Percentiles rank a stretch among this genome's conserved stretches.
These are phyloP conservation scores for Bipolaris oryzae DNA, from an alignment of 2,329 filamentous ascomycete species.

Conservation along the genomic window DNA sequence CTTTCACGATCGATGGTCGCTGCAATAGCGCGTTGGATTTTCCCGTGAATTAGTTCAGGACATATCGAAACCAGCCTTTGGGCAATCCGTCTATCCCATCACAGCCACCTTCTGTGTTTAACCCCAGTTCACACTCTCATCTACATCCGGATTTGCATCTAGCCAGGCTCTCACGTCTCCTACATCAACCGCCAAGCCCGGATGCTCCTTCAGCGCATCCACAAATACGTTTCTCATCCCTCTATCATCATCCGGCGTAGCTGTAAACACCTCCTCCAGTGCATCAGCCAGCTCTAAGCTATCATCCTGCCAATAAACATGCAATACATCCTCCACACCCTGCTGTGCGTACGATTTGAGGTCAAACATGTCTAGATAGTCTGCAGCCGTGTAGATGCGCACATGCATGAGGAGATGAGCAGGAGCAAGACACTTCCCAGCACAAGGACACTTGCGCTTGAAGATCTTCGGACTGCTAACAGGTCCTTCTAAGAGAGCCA, in stretches of 20 bases:
- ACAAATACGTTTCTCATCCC: background rate
- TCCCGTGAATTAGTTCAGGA: background rate
- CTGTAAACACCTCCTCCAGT: slow-evolving; percentile 10
- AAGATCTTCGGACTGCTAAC: background rate
- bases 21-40: background rate
- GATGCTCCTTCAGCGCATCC: background rate
- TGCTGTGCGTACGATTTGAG: slow-evolving; percentile 6
- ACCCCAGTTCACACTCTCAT: slow-evolving; percentile 7
- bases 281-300: slow-evolving; percentile 4
- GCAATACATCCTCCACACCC: slow-evolving; percentile 8
- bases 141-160: slow-evolving; percentile 7
- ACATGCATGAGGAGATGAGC: slow-evolving; percentile 12
- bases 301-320: slow-evolving; percentile 17
- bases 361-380: slow-evolving; percentile 9
- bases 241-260: slow-evolving; percentile 9
- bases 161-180: slow-evolving; percentile 15
- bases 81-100: background rate
- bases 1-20: too few relatives aligned
- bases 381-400: slow-evolving; percentile 12
- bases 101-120: background rate
- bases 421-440: slow-evolving; percentile 3
- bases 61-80: background rate
- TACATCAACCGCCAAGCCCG: slow-evolving; percentile 9
- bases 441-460: slow-evolving; percentile 9
- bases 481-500: background rate